Evolutionary conservation across 495 filamentous ascomycete species (phyloP).

Genomic region (Podospora pseudopauciseta): DNA sequence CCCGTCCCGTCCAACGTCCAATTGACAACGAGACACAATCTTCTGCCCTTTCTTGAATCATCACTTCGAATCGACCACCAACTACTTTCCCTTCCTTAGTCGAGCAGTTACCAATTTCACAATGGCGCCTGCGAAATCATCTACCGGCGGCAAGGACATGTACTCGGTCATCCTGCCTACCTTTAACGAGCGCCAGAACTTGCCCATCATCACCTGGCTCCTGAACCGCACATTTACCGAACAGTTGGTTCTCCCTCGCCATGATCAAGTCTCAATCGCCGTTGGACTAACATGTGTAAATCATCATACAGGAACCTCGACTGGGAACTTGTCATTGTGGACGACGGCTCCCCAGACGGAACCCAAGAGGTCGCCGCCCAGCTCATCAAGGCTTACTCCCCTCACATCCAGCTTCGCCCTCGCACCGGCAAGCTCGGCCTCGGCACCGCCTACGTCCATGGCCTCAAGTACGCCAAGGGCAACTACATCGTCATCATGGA

Average conservation of each 20-base stretch:
- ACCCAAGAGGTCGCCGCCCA: slow-evolving; percentile 87
- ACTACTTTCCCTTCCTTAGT: slow-evolving; percentile 7
- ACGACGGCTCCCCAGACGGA: slow-evolving; percentile 95
- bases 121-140: slow-evolving; percentile 27
- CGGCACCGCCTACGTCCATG: slow-evolving; percentile 95
- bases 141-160: slow-evolving; percentile 54
- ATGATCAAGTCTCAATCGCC: background rate
- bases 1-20: background rate
- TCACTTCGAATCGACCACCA: background rate
- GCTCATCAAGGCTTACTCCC: slow-evolving; percentile 75
- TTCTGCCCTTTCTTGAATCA: background rate
- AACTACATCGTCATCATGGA: slow-evolving; percentile 99
- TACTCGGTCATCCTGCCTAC: slow-evolving; percentile 97
- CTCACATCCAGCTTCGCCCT: slow-evolving; percentile 76
- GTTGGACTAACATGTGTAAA: background rate
- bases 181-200: slow-evolving; percentile 96
- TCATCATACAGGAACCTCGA: slow-evolving; percentile 67
- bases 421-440: slow-evolving; percentile 93
- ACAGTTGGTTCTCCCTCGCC: slow-evolving; percentile 49
- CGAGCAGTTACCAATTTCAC: background rate
- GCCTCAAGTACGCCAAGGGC: slow-evolving; percentile 77
- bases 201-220: slow-evolving; percentile 93
- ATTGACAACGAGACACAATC: background rate
- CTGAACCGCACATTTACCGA: slow-evolving; percentile 86
- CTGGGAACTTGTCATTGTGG: slow-evolving; percentile 96